Conservation (phyloP, 2,329 filamentous ascomycete genomes). For the Exophiala lecanii-corni region DNA sequence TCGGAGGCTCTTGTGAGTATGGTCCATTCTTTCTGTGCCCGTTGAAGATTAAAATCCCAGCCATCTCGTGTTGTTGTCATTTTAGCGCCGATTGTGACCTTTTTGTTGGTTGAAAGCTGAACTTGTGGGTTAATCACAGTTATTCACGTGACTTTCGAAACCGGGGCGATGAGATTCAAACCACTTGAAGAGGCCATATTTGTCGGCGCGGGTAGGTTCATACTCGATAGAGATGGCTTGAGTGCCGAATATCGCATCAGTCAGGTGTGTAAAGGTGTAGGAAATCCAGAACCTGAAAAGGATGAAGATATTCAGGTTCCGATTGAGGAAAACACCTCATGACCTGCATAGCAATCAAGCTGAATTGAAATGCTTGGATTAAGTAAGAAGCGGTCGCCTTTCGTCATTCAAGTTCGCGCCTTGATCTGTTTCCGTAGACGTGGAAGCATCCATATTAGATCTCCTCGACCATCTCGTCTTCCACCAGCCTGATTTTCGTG, state of each 20-base stretch:
- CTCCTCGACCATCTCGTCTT: slow-evolving; percentile 25
- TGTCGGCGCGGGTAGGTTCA: slow-evolving; percentile 38
- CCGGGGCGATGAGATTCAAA: slow-evolving; percentile 40
- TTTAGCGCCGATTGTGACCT: not conserved
- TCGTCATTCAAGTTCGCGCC: slow-evolving; percentile 2
- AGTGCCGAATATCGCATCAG: slow-evolving; percentile 41
- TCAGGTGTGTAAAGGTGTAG: slow-evolving; percentile 16
- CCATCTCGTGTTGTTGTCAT: not conserved
- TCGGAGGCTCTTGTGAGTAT: slow-evolving; percentile 38
- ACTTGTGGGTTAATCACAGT: slow-evolving; percentile 24
- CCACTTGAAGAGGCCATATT: slow-evolving; percentile 38
- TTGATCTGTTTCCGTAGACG: not conserved
- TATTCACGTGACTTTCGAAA: slow-evolving; percentile 37
- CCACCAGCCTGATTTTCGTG: slow-evolving; percentile 21
- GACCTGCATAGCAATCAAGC: too few species aligned
- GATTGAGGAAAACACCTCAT: too few species aligned
- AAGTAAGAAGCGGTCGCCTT: slow-evolving; percentile 15
- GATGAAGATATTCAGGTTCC: too few species aligned
- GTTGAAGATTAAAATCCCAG: not conserved
- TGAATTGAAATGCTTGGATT: too few species aligned
- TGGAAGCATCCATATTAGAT: not conserved
- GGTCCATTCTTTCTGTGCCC: too few species aligned
- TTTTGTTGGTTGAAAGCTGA: slow-evolving; percentile 1
- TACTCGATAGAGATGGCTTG: slow-evolving; percentile 23
- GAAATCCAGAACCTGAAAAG: too few species aligned